A percentile compares a stretch with the other conserved stretches of the same genome.
Evolutionary conservation across 805 yeast species (phyloP).

Genomic region (Lipomyces lipofer): DNA sequence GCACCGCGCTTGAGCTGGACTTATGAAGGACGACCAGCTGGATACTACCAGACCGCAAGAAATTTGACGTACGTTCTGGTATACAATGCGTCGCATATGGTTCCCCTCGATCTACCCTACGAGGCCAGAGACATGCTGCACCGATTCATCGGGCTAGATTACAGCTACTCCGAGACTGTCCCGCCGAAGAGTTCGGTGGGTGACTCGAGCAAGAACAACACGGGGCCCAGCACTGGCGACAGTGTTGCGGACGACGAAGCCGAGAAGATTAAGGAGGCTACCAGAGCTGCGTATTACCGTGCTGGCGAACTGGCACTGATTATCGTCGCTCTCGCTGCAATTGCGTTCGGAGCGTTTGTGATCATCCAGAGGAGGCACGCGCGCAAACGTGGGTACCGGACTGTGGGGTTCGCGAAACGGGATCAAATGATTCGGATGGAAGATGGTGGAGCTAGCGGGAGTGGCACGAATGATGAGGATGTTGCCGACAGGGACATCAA

Average conservation of each 20-base stretch:
- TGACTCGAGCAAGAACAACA: conserved; percentile 10
- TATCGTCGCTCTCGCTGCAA: conserved; percentile 37
- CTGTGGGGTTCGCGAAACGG: conserved; percentile 29
- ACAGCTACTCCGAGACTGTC: conserved; percentile 11
- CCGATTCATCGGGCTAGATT: conserved; percentile 34
- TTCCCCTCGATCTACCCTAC: conserved; percentile 77
- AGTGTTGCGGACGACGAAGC: conserved; percentile 24
- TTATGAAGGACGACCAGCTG: conserved; percentile 46
- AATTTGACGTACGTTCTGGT: conserved; percentile 77
- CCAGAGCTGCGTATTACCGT: conserved; percentile 40
- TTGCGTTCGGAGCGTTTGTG: conserved; percentile 25
- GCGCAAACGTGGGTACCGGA: conserved; percentile 21
- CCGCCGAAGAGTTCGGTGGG: conserved; percentile 20
- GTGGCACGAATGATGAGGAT: neutral
- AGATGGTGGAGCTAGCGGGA: conserved; percentile 13
- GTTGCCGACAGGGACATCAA: conserved; percentile 1
- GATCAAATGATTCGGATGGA: conserved; percentile 28
- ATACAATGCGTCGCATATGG: conserved; percentile 87
- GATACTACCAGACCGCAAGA: conserved; percentile 55
- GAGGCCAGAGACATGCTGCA: conserved; percentile 72
- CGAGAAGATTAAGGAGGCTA: conserved; percentile 39
- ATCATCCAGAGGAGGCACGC: conserved; percentile 22
- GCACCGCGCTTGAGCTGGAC: conserved; percentile 46
- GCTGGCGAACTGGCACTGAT: conserved; percentile 44
- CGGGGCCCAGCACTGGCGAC: conserved; percentile 13